Base-by-base conservation (phyloP, 371 early-diverging fungal genomes). In the Apophysomyces variabilis region DNA sequence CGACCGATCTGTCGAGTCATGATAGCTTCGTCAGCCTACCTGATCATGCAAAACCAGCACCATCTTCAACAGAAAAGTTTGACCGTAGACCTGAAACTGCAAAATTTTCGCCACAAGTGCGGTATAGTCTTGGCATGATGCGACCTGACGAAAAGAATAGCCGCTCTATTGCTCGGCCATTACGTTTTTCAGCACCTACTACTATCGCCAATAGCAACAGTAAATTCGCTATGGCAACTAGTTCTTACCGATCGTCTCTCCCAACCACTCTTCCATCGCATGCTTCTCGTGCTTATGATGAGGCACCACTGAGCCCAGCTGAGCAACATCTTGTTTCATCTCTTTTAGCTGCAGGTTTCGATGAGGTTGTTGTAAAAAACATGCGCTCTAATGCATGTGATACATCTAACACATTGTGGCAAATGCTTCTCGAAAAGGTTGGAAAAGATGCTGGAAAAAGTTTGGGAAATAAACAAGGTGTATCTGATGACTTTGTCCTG, bases 361-460 rank as follows among this genome's bases (percentile, higher is more conserved):
- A 93, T 68, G 80, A 80, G 39, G 77, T 75, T 18, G 85, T 90
- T 18, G 65, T 89, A 36, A 80, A 76, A 43, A 85, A 87, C 47
- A 89, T 92, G 62, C 86, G 87, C 21, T 69, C 85, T 5, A 84
- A 89, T 47, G 78, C 86, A 16, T 89, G 92, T 61, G 90, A 92
- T 67, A 81, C 87, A 1, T 79, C 84, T 39, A 85, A 87, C 56
- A 91, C 90, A 9, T 73, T 92, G 11, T 93, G 92, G 92, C 89
- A 90, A 65, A 72, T 92, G 50, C 72, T 92, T 7, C 70, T 92
- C 32, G 84, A 82, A 18, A 80, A 79, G 11, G 63, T 72, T 58
- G 60, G 57, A 50, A 44, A 66, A 37, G 68, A 75, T 5, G 35
- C 67, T n/a, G 62, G 13, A 5, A 41, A 41, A 41, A 13, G 5